A percentile compares a stretch with the other conserved stretches of the same genome.
These are phyloP conservation scores for Maudiozyma saulgeensis DNA, from an alignment of 805 yeast species.

Conservation along the genomic window DNA sequence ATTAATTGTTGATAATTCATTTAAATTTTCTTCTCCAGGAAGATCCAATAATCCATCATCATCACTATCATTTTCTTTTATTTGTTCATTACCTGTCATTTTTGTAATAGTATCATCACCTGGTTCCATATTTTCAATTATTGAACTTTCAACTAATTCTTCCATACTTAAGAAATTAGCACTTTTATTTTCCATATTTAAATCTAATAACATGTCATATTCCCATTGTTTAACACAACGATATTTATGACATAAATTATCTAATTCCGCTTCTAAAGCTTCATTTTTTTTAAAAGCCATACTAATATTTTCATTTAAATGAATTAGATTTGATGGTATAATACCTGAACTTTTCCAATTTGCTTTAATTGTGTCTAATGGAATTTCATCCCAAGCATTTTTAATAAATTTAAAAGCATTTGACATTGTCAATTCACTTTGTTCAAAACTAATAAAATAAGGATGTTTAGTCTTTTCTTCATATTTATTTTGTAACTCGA, in stretches of 20 bases:
- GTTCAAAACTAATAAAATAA: conserved; percentile 26
- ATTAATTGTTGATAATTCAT: neutral
- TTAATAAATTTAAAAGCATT: conserved; percentile 52
- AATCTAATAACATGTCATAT: conserved; percentile 42
- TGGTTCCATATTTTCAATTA: conserved; percentile 38
- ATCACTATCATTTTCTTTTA: conserved; percentile 4
- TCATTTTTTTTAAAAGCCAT: conserved; percentile 30
- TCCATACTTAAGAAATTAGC: conserved; percentile 45
- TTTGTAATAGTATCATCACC: conserved; percentile 3
- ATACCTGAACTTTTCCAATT: conserved; percentile 38
- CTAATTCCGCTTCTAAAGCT: conserved; percentile 34
- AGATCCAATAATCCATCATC: conserved; percentile 6
- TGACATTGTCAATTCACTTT: conserved; percentile 41
- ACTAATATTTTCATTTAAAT: conserved; percentile 22
- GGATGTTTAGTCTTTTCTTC: conserved; percentile 9
- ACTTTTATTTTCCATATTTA: conserved; percentile 36
- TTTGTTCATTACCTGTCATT: neutral
- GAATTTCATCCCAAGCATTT: conserved; percentile 43
- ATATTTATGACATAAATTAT: conserved; percentile 37
- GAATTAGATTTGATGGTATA: conserved; percentile 28
- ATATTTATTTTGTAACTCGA: conserved; percentile 22
- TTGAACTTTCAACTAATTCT: conserved; percentile 52
- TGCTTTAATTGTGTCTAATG: conserved; percentile 30
- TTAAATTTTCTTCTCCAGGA: neutral
- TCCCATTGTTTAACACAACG: conserved; percentile 51